Evolutionary conservation across 176 grass and related monocot genomes (phyloP).

Genomic region (Alloteropsis semialata): DNA sequence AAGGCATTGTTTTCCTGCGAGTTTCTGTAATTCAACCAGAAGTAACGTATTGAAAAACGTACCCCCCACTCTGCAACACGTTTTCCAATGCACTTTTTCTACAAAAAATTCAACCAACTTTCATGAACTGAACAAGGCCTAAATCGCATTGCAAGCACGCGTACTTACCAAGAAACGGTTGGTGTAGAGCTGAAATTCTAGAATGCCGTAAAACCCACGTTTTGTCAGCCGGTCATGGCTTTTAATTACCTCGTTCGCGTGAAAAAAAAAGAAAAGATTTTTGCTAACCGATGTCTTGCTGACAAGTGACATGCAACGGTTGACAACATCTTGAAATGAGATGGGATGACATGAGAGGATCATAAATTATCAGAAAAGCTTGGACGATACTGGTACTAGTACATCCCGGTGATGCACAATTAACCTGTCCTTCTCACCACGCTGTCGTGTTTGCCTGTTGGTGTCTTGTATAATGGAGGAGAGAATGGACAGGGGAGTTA

Average conservation of each 20-base stretch:
- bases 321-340: neutral
- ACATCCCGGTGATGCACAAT: neutral
- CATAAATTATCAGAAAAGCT: neutral
- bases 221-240: neutral
- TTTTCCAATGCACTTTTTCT: no score
- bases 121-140: no score
- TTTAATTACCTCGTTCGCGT: no score
- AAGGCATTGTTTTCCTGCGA: no score
- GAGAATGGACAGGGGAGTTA: neutral
- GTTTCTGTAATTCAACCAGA: no score
- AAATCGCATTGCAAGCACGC: neutral
- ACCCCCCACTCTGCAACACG: no score
- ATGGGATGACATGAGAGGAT: neutral
- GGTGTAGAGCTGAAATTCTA: neutral
- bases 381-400: neutral
- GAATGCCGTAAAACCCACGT: neutral
- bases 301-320: neutral
- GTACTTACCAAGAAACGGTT: neutral
- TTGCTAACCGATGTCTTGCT: neutral
- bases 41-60: no score
- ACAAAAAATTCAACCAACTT: no score
- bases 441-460: neutral
- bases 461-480: neutral
- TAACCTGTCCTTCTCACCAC: neutral
- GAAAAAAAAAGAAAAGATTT: neutral